phyloP scores from a whole-genome alignment of 345 rosid genomes.

The Bretschneidera sinensis region DNA sequence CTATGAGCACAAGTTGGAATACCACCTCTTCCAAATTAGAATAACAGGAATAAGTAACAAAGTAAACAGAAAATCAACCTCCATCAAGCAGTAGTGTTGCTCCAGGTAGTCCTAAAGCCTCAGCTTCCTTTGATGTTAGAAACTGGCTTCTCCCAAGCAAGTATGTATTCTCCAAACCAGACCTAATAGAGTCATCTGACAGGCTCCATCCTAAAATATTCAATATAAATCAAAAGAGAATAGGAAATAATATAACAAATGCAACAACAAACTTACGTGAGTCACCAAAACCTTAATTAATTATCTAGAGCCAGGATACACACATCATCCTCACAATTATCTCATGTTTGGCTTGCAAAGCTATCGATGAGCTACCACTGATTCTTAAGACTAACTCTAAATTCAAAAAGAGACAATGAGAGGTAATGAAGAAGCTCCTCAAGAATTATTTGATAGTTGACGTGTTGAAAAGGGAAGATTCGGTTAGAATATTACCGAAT shows the following conservation, averaged over 20 bases:
- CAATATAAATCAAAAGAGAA: constrained; percentile 15
- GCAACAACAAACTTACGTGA: neutral
- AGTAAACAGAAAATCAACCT: constrained; percentile 36
- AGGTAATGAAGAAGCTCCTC: neutral
- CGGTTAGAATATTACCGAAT: too few relatives aligned
- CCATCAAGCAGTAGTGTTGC: constrained; percentile 80
- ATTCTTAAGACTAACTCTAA: constrained; percentile 1
- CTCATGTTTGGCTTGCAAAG: neutral
- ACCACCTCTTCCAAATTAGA: constrained; percentile 3
- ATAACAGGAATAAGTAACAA: too few relatives aligned
- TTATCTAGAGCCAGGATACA: neutral
- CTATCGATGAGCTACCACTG: neutral
- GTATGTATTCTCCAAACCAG: constrained; percentile 66
- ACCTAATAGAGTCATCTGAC: constrained; percentile 58
- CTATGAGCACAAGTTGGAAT: too few relatives aligned
- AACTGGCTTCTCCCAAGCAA: constrained; percentile 88
- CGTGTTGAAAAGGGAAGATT: too few relatives aligned
- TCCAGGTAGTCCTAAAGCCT: constrained; percentile 54
- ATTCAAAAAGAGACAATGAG: neutral
- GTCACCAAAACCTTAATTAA: constrained; percentile 2
- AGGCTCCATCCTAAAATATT: constrained; percentile 56
- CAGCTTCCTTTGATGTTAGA: constrained; percentile 53
- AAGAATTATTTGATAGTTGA: too few relatives aligned
- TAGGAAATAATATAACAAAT: neutral
- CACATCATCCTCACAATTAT: neutral